Conservation (phyloP, 2,329 filamentous ascomycete species). For the Botrytis paeoniae region DNA sequence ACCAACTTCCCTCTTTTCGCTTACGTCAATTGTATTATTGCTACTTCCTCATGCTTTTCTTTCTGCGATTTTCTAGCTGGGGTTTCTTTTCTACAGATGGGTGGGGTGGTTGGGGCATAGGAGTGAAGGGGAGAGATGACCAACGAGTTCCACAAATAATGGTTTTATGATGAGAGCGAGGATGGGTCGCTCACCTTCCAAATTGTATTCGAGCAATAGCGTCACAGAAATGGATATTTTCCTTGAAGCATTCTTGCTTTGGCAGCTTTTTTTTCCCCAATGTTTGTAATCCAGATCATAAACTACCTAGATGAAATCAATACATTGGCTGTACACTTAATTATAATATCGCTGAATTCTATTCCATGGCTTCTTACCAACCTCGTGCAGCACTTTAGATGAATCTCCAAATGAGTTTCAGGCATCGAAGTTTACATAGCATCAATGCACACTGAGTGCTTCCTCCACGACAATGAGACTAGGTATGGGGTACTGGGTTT, state of each 20-base stretch:
- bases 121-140: constrained; percentile 1
- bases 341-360: constrained; percentile 28
- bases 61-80: constrained; percentile 12
- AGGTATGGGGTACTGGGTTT: no score
- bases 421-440: neutral
- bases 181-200: constrained; percentile 8
- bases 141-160: constrained; percentile 5
- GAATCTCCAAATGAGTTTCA: neutral
- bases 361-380: neutral
- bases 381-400: neutral
- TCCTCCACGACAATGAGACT: neutral
- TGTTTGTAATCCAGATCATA: neutral
- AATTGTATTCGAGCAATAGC: constrained; percentile 17
- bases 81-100: constrained; percentile 14
- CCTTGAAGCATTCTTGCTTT: neutral
- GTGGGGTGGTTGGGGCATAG: constrained; percentile 1
- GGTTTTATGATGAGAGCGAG: constrained; percentile 15
- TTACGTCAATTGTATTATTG: constrained; percentile 21
- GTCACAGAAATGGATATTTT: neutral
- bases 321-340: constrained; percentile 39
- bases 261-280: neutral
- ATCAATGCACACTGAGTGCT: neutral
- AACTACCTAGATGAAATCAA: neutral
- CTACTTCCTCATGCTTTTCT: constrained; percentile 12
- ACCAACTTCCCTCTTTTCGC: constrained; percentile 2